Conservation (phyloP, 2,329 filamentous ascomycete species). For the Ascochyta fabae region DNA sequence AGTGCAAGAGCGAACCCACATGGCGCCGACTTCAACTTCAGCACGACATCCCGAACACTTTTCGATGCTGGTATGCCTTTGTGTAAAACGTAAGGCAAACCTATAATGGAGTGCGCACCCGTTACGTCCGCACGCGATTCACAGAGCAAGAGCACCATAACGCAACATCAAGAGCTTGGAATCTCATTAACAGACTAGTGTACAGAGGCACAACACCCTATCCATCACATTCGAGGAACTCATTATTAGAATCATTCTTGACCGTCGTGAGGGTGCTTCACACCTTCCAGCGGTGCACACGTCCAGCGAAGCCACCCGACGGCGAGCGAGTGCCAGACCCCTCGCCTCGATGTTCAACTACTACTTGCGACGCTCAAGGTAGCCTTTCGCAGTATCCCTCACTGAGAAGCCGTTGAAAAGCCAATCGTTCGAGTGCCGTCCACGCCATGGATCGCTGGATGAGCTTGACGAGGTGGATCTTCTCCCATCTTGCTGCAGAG, state of each 20-base stretch:
- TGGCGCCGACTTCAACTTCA: background rate
- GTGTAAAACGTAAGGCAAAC: background rate
- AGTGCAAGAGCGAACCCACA: slow-evolving; percentile 1
- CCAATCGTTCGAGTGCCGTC: slow-evolving; percentile 50
- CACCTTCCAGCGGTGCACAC: slow-evolving; percentile 3
- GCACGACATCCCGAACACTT: background rate
- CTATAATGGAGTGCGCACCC: background rate
- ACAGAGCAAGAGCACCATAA: background rate
- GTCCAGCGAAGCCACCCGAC: slow-evolving; percentile 3
- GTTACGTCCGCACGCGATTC: background rate
- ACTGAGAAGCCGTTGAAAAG: slow-evolving; percentile 49
- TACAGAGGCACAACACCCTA: background rate
- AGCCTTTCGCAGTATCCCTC: slow-evolving; percentile 43
- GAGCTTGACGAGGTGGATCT: slow-evolving; percentile 37
- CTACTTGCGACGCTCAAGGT: slow-evolving; percentile 35
- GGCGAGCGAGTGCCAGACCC: background rate
- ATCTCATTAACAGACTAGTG: background rate
- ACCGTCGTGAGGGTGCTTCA: background rate
- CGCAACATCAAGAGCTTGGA: background rate
- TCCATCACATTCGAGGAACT: background rate
- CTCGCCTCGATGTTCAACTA: background rate
- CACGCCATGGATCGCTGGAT: slow-evolving; percentile 44
- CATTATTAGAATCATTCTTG: slow-evolving; percentile 3
- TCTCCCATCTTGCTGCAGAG: slow-evolving; percentile 31
- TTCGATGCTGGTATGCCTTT: background rate